Percentiles rank a stretch among this genome's conserved stretches.
These are phyloP conservation scores for Lactifluus subvellereus DNA, from an alignment of 768 basidiomycete genomes.

Conservation along the genomic window DNA sequence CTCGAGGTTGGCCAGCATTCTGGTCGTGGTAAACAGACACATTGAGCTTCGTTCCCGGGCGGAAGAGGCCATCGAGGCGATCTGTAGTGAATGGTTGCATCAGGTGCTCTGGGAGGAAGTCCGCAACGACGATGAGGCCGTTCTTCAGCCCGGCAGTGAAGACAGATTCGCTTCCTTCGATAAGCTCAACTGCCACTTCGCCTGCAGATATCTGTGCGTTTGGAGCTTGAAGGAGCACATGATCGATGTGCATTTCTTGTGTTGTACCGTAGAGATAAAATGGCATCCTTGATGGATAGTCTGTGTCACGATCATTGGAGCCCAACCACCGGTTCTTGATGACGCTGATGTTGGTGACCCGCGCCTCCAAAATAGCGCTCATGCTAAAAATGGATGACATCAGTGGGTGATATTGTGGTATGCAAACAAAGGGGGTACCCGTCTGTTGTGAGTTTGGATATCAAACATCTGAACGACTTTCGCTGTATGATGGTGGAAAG, in stretches of 20 bases:
- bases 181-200: constrained; percentile 16
- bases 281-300: constrained; percentile 32
- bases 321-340: constrained; percentile 32
- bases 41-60: constrained; percentile 16
- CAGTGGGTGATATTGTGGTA: neutral
- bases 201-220: constrained; percentile 26
- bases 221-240: constrained; percentile 27
- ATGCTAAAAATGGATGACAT: constrained; percentile 9
- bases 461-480: constrained; percentile 6
- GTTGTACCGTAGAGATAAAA: constrained; percentile 39
- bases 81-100: constrained; percentile 23
- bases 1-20: constrained; percentile 6
- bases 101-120: constrained; percentile 21
- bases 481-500: constrained; percentile 13
- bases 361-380: constrained; percentile 12
- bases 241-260: constrained; percentile 33
- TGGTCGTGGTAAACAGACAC: constrained; percentile 22
- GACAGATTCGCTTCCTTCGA: constrained; percentile 8
- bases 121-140: constrained; percentile 23
- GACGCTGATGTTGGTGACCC: constrained; percentile 30
- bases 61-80: constrained; percentile 7
- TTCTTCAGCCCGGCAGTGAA: constrained; percentile 15
- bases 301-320: constrained; percentile 29
- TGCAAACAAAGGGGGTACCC: constrained; percentile 4
- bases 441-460: constrained; percentile 17